Percentiles rank a stretch among this genome's conserved stretches.
Evolutionary conservation across 345 rosid species (phyloP).

Genomic region (Salix caprea): DNA sequence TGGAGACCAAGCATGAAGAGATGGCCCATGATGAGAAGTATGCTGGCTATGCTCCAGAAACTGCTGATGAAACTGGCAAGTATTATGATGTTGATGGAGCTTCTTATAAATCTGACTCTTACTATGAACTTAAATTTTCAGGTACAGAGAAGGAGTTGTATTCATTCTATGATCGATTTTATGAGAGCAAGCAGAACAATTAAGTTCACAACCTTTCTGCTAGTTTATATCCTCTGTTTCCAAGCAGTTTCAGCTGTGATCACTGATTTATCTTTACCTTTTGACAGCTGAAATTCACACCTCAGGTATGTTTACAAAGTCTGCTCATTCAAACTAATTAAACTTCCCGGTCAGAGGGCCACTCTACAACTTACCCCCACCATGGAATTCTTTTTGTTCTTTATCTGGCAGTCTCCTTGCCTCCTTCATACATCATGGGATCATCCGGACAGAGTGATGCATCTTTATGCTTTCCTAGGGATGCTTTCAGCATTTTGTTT

Average conservation of each 20-base stretch:
- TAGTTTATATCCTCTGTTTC: not conserved
- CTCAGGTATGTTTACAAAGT: constrained; percentile 91
- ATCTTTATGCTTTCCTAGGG: not conserved
- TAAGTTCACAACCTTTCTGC: constrained; percentile 36
- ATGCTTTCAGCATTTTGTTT: not conserved
- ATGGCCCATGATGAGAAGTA: constrained; percentile 42
- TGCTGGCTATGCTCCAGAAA: constrained; percentile 65
- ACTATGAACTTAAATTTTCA: constrained; percentile 50
- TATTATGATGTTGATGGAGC: constrained; percentile 47
- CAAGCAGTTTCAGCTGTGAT: not conserved
- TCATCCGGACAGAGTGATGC: not conserved
- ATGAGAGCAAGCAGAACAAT: constrained; percentile 79
- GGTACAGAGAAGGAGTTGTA: constrained; percentile 92
- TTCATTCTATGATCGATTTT: constrained; percentile 70
- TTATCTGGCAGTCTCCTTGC: not conserved
- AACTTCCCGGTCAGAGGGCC: constrained; percentile 80
- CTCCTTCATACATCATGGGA: not conserved
- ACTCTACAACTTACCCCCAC: constrained; percentile 35
- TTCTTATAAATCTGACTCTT: constrained; percentile 46
- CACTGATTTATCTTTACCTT: constrained; percentile 9
- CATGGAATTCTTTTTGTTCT: not conserved
- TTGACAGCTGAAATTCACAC: not conserved
- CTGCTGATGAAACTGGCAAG: constrained; percentile 48
- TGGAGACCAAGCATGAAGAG: constrained; percentile 43
- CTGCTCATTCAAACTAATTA: constrained; percentile 63